phyloP scores from a whole-genome alignment of 2,329 filamentous ascomycete species.

The Apiospora sp. region DNA sequence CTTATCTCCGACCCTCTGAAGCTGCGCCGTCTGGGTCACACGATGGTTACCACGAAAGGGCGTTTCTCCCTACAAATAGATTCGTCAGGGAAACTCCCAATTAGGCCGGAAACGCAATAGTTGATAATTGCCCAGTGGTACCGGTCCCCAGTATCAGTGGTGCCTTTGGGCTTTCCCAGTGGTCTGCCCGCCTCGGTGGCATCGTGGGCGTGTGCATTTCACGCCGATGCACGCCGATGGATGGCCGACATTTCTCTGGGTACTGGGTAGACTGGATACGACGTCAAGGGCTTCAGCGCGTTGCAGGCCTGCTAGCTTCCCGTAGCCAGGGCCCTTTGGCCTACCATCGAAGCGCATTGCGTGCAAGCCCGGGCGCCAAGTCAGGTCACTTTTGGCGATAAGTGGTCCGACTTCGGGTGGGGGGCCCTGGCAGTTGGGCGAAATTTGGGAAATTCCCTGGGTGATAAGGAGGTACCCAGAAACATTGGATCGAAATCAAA shows the following conservation, averaged over 20 bases:
- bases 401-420: constrained; percentile 18
- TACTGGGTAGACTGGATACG: background rate
- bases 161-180: background rate
- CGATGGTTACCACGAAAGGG: background rate
- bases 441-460: constrained; percentile 13
- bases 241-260: constrained; percentile 12
- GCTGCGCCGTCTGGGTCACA: constrained; percentile 13
- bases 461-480: constrained; percentile 1
- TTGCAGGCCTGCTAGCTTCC: background rate
- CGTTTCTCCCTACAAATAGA: constrained; percentile 9
- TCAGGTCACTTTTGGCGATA: constrained; percentile 10
- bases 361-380: constrained; percentile 1
- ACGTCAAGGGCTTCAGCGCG: background rate
- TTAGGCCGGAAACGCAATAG: constrained; percentile 3
- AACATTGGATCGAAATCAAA: constrained; percentile 20
- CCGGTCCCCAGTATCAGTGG: background rate
- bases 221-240: constrained; percentile 1
- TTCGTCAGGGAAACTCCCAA: constrained; percentile 19
- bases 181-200: background rate
- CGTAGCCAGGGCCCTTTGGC: background rate
- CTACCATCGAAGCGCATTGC: background rate
- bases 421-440: background rate
- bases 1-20: background rate
- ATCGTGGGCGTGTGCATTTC: background rate
- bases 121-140: background rate